These are phyloP conservation scores for Phytopythium kandeliae DNA, from an alignment of 352 stramenopile species.

Conservation along the genomic window DNA sequence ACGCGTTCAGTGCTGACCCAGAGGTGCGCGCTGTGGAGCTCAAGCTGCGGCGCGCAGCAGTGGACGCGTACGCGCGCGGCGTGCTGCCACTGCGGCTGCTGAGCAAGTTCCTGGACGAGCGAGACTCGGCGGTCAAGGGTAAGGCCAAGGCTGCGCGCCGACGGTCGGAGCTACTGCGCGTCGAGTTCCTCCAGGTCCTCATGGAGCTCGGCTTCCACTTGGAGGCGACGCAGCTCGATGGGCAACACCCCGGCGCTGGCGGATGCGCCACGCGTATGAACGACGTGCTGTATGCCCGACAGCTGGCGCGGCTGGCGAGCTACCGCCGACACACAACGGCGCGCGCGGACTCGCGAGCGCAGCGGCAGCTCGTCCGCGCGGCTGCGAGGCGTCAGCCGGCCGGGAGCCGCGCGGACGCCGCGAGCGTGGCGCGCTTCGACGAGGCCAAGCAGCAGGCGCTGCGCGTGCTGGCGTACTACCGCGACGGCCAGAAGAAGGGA, in stretches of 20 bases:
- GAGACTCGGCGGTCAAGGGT: too few species aligned
- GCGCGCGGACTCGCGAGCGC: conserved; percentile 35
- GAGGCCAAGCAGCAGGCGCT: conserved; percentile 83
- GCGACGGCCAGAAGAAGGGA: conserved; percentile 92
- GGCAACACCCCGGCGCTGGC: too few species aligned
- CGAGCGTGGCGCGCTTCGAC: conserved; percentile 42
- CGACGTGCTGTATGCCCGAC: conserved; percentile 74
- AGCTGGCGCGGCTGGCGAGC: conserved; percentile 62
- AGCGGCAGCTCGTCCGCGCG: conserved; percentile 56
- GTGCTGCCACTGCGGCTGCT: conserved; percentile 67
- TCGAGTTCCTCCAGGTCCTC: conserved; percentile 90
- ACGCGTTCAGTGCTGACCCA: conserved; percentile 76
- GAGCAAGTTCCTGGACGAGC: conserved; percentile 65
- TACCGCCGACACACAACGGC: conserved; percentile 51
- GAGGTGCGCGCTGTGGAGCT: conserved; percentile 80
- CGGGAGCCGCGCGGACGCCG: conserved; percentile 13
- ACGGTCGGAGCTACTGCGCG: conserved; percentile 71
- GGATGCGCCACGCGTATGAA: conserved; percentile 39
- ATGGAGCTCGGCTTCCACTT: conserved; percentile 91
- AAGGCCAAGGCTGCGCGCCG: too few species aligned
- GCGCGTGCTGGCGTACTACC: conserved; percentile 89
- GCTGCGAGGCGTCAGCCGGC: conserved; percentile 22
- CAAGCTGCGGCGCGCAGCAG: conserved; percentile 70
- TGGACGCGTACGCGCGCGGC: conserved; percentile 64
- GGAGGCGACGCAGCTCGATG: too few species aligned